Evolutionary conservation across 371 early-diverging fungal genomes (phyloP).

Genomic region (Dinochytrium kinnereticum): DNA sequence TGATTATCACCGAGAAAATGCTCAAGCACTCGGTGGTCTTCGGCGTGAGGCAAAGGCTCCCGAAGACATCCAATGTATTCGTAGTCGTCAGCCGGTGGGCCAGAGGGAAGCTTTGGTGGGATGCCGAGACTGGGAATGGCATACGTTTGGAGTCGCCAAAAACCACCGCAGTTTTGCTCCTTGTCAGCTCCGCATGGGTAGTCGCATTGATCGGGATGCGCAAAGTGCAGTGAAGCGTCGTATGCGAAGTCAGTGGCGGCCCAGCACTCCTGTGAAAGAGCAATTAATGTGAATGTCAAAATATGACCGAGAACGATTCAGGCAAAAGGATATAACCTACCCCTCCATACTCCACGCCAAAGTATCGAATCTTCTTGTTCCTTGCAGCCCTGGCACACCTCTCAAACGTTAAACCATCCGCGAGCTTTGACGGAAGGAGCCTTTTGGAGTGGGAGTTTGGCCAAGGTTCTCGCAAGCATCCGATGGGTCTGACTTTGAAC

Average conservation of each 20-base stretch:
- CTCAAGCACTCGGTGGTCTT: background rate
- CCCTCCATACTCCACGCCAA: too few relatives aligned
- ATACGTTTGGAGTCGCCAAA: background rate
- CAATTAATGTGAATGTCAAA: too few relatives aligned
- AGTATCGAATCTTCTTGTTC: too few relatives aligned
- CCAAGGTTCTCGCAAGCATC: too few relatives aligned
- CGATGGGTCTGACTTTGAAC: too few relatives aligned
- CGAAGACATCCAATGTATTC: background rate
- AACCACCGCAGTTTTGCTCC: background rate
- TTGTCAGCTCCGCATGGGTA: background rate
- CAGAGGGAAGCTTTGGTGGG: background rate
- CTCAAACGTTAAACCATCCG: too few relatives aligned
- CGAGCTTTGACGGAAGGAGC: too few relatives aligned
- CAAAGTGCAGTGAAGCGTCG: background rate
- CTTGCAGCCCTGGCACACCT: too few relatives aligned
- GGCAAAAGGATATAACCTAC: too few relatives aligned
- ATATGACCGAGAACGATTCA: too few relatives aligned
- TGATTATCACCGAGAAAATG: background rate
- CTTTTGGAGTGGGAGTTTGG: too few relatives aligned
- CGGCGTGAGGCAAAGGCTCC: background rate
- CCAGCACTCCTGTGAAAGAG: background rate
- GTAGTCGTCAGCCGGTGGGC: background rate
- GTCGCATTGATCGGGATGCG: background rate
- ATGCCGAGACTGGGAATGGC: background rate
- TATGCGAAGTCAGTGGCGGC: background rate